These are phyloP conservation scores for Pyrenula massariospora DNA, from an alignment of 495 filamentous ascomycete species.

Conservation along the genomic window DNA sequence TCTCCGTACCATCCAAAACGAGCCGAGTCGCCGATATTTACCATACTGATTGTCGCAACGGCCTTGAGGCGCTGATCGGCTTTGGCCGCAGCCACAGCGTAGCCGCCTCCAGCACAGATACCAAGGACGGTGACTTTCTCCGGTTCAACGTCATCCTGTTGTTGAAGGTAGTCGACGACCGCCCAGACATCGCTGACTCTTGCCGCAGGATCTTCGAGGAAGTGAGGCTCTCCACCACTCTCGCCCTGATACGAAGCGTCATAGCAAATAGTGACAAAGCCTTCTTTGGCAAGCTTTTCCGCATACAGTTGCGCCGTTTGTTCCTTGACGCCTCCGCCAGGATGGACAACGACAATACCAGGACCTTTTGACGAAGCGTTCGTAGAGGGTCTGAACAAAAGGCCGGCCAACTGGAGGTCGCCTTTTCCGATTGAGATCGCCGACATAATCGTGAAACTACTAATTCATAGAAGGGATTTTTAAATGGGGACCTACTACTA, in stretches of 20 bases:
- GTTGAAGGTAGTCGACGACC: conserved; percentile 26
- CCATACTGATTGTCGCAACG: conserved; percentile 22
- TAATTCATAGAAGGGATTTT: no score
- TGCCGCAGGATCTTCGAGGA: conserved; percentile 21
- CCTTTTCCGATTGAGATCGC: no score
- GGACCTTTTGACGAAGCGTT: no score
- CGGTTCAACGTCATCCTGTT: conserved; percentile 18
- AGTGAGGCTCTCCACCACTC: conserved; percentile 23
- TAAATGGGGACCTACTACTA: no score
- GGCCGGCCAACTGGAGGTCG: no score
- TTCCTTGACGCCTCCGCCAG: conserved; percentile 28
- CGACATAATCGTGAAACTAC: no score
- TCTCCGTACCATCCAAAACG: no score
- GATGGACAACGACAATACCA: conserved; percentile 16
- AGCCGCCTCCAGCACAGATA: conserved; percentile 27
- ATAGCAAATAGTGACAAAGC: conserved; percentile 23
- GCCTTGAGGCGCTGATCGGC: conserved; percentile 27
- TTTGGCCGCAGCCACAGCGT: conserved; percentile 24
- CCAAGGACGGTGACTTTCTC: conserved; percentile 26
- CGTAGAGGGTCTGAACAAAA: no score
- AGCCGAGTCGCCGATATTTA: conserved; percentile 18
- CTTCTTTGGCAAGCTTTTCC: conserved; percentile 19
- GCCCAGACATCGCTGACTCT: conserved; percentile 25
- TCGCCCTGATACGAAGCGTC: conserved; percentile 25
- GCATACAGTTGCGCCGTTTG: conserved; percentile 27